phyloP scores from a whole-genome alignment of 163 green algal species.

The Chlamydomonas reinhardtii region DNA sequence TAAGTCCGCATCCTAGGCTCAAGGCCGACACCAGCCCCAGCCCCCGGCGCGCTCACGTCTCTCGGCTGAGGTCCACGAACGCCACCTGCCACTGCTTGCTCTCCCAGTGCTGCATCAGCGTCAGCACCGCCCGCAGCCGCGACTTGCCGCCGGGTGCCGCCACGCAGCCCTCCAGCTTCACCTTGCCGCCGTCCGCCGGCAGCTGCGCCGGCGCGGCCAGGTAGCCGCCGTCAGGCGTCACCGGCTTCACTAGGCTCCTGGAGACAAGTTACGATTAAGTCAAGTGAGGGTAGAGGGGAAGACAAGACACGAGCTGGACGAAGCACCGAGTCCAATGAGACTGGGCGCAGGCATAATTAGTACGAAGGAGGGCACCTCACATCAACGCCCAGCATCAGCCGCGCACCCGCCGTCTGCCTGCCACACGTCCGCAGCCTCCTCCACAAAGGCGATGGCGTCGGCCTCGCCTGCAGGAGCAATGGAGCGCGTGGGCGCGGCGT shows the following conservation, averaged over 20 bases:
- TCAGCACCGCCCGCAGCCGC: slow-evolving; percentile 8
- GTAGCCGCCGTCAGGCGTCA: slow-evolving; percentile 5
- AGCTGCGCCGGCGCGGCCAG: slow-evolving; percentile 12
- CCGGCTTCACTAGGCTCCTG: slow-evolving; percentile 17
- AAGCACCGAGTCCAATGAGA: no score
- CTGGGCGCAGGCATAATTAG: no score
- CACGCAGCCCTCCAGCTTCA: slow-evolving; percentile 35
- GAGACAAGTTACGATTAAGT: no score
- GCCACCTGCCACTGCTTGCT: slow-evolving; percentile 22
- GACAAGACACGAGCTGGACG: no score
- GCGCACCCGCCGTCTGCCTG: slow-evolving; percentile 25
- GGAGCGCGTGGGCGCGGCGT: no score
- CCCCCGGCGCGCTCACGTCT: slow-evolving; percentile 23
- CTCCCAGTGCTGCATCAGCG: slow-evolving; percentile 44
- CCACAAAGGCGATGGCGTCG: slow-evolving; percentile 81
- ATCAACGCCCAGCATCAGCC: no score
- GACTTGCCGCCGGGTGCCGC: not conserved
- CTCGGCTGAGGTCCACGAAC: slow-evolving; percentile 28
- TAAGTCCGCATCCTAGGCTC: no score
- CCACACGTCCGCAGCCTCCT: slow-evolving; percentile 60
- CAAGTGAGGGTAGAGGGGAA: no score
- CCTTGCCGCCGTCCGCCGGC: not conserved
- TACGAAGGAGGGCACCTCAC: no score
- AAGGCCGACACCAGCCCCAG: no score
- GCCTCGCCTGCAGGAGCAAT: slow-evolving; percentile 73